Evolutionary conservation across 164 flowering plant species (phyloP).

Genomic region (Akebia trifoliata): DNA sequence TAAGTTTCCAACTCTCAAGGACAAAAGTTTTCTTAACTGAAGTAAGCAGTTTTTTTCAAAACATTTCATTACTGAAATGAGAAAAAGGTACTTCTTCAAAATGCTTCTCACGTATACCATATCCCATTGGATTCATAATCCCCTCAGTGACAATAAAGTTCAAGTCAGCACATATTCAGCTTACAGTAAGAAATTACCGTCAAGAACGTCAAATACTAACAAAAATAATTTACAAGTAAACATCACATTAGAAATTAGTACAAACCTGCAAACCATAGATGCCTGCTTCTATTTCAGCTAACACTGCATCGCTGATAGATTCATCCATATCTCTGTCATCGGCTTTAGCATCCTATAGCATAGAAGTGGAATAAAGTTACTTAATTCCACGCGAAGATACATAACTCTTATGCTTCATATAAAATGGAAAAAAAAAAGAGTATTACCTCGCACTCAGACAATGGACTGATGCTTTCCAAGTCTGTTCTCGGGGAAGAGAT

Average conservation of each 20-base stretch:
- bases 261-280: slow-evolving; percentile 75
- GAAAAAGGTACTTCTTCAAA: too few relatives aligned
- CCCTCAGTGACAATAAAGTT: too few relatives aligned
- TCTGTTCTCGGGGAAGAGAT: slow-evolving; percentile 28
- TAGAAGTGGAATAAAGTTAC: neutral
- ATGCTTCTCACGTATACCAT: too few relatives aligned
- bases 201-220: too few relatives aligned
- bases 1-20: too few relatives aligned
- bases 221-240: too few relatives aligned
- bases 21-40: too few relatives aligned
- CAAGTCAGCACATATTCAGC: too few relatives aligned
- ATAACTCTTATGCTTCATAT: neutral
- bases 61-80: too few relatives aligned
- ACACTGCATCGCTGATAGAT: slow-evolving; percentile 46
- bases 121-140: too few relatives aligned
- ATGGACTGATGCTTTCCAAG: slow-evolving; percentile 22
- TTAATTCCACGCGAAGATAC: neutral
- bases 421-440: slow-evolving; percentile 3
- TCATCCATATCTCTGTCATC: slow-evolving; percentile 25
- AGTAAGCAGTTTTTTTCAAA: too few relatives aligned
- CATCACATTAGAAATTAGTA: neutral
- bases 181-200: too few relatives aligned
- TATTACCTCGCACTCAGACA: slow-evolving; percentile 43
- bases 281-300: slow-evolving; percentile 76
- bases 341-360: slow-evolving; percentile 32